Evolutionary conservation across 2,329 filamentous ascomycete species (phyloP), one percentile per base, ranked within the genome.

Genomic region (Aspergillus tubingensis): DNA sequence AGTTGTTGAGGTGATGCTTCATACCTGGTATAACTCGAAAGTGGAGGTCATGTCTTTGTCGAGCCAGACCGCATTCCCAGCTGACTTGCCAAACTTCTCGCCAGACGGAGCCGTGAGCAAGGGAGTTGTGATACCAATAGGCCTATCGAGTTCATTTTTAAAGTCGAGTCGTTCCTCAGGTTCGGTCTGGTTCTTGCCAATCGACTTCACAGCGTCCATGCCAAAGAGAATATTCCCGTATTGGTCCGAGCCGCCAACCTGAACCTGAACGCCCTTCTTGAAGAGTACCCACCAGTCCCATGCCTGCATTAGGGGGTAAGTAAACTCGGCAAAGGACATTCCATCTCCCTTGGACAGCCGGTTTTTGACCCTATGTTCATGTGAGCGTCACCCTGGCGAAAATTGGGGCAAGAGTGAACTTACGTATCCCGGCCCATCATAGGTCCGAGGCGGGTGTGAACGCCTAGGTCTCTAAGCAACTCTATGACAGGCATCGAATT

Each of bases 201-300:
- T 87, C 57, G 88, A 82, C 75, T 93, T 94, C 69, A 98, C 85
- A 2, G 90, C 86, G 62, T 97, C 91, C 71, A 95, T 89, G 52
- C 95, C 95, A 11, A 93, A 88, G 27, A 96, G 85, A 65, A 99
- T 98, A 77, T 99, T 99, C 64, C 95, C 95, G 73, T 89, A 98
- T 78, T 99, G 95, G 73, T 99, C 95, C 6, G 92, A 92, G 41
- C 95, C 95, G 60, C 95, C 95, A 55, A 99, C 91, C 77, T 99
- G 92, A 73, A 98, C 85, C 72, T 93, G 89, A 8, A 92, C 83
- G 51, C 84, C 82, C 54, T 83, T 84, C 23, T 85, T 83, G 77
- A 91, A 96, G 79, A 98, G 84, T 67, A 91, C 84, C 91, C 91
- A 98, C 86, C 93, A 99, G 75, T 99, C 95, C 90, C 93, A 98